phyloP scores from a whole-genome alignment of 176 grass and related monocot species.

The Alloteropsis semialata region DNA sequence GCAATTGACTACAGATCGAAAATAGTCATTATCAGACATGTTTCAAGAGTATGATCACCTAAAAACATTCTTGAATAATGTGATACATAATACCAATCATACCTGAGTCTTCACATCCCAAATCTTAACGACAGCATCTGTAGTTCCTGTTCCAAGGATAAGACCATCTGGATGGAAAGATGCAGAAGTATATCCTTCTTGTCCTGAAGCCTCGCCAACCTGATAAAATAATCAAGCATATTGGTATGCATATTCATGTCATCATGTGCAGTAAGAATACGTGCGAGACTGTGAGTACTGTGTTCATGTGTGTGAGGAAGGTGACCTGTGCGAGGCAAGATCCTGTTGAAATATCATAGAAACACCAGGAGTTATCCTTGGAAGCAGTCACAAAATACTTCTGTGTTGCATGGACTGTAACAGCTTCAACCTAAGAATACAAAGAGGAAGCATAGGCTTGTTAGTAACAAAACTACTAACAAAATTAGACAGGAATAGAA shows the following conservation, averaged over 20 bases:
- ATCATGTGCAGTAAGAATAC: neutral
- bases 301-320: neutral
- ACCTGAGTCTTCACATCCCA: constrained; percentile 99
- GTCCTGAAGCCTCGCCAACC: constrained; percentile 68
- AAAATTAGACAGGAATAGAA: neutral
- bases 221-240: constrained; percentile 25
- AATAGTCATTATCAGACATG: constrained; percentile 35
- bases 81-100: neutral
- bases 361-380: constrained; percentile 99
- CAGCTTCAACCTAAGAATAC: constrained; percentile 79
- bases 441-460: neutral
- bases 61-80: constrained; percentile 18
- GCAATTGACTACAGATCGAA: constrained; percentile 71
- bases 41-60: constrained; percentile 3
- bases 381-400: constrained; percentile 91
- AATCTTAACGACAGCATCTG: constrained; percentile 85
- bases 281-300: too few species aligned
- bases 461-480: neutral
- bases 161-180: constrained; percentile 97
- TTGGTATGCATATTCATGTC: neutral
- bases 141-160: constrained; percentile 95
- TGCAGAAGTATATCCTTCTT: constrained; percentile 90
- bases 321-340: constrained; percentile 89
- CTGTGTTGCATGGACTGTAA: constrained; percentile 92
- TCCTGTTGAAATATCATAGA: constrained; percentile 92